A percentile compares a stretch with the other conserved stretches of the same genome.
Conservation (phyloP, 495 filamentous ascomycete species). For the Hypoxylon cercidicola region DNA sequence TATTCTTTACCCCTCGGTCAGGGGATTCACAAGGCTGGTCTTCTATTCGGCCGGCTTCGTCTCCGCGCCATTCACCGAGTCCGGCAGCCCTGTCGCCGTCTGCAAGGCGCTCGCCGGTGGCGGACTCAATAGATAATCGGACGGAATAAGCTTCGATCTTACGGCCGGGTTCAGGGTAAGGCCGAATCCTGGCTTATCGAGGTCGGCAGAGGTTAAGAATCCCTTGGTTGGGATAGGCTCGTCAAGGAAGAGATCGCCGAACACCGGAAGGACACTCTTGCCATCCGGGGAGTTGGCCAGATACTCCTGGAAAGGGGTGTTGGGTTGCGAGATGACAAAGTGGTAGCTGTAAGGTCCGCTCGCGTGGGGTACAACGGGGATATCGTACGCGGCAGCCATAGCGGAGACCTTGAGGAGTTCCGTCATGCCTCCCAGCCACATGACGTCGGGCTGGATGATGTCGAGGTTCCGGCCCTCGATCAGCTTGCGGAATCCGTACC, state of each 20-base stretch:
- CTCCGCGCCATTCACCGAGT: slow-evolving; percentile 21
- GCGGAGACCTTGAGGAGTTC: slow-evolving; percentile 90
- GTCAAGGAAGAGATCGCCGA: slow-evolving; percentile 89
- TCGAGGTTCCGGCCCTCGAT: slow-evolving; percentile 91
- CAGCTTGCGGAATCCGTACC: slow-evolving; percentile 92
- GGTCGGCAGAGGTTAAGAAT: slow-evolving; percentile 76
- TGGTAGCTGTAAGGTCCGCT: slow-evolving; percentile 95
- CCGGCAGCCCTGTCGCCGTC: slow-evolving; percentile 48
- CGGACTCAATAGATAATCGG: slow-evolving; percentile 74
- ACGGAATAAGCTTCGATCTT: slow-evolving; percentile 74
- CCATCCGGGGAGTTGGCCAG: slow-evolving; percentile 91
- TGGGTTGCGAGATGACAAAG: slow-evolving; percentile 89
- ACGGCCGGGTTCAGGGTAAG: slow-evolving; percentile 84
- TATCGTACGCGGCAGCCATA: slow-evolving; percentile 90
- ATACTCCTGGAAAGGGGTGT: slow-evolving; percentile 94
- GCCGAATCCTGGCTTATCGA: slow-evolving; percentile 93
- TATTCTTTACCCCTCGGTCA: slow-evolving; percentile 42
- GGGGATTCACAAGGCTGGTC: slow-evolving; percentile 35
- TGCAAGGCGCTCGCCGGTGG: slow-evolving; percentile 70
- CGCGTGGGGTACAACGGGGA: slow-evolving; percentile 93
- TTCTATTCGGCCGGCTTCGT: slow-evolving; percentile 34
- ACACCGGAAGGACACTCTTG: slow-evolving; percentile 86
- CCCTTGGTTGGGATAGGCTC: slow-evolving; percentile 89
- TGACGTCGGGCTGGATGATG: slow-evolving; percentile 94
- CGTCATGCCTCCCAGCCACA: slow-evolving; percentile 95